Evolutionary conservation across 2,329 filamentous ascomycete species (phyloP).

Genomic region (Ceratocystis huliohia): DNA sequence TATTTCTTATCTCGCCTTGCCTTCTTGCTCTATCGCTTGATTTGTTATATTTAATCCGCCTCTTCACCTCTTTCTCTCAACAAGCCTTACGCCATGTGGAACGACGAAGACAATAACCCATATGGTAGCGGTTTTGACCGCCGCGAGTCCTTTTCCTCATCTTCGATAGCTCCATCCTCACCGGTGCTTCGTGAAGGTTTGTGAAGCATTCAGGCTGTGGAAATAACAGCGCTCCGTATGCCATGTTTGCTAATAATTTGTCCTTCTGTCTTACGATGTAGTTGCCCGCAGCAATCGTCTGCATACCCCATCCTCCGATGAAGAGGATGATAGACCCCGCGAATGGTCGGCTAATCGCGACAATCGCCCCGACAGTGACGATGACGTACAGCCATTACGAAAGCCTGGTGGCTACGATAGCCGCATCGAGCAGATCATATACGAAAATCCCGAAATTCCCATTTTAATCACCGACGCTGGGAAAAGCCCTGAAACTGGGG

Average conservation of each 20-base stretch:
- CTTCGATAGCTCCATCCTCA: conserved; percentile 49
- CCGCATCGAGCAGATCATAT: conserved; percentile 91
- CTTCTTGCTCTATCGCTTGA: not conserved
- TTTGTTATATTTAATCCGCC: not conserved
- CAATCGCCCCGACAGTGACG: conserved; percentile 33
- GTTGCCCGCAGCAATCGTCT: conserved; percentile 10
- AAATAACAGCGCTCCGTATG: not conserved
- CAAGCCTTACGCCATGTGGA: conserved; percentile 58
- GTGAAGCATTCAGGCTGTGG: conserved; percentile 25
- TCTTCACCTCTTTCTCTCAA: conserved; percentile 3
- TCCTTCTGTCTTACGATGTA: conserved; percentile 1
- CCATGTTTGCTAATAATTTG: not conserved
- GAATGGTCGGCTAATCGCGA: conserved; percentile 19
- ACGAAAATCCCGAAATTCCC: conserved; percentile 80
- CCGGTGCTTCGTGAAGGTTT: conserved; percentile 46
- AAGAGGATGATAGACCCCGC: conserved; percentile 5
- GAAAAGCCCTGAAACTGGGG: conserved; percentile 84
- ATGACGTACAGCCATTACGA: conserved; percentile 40
- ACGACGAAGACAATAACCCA: conserved; percentile 97
- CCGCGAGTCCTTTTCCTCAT: conserved; percentile 64
- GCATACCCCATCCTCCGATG: conserved; percentile 17
- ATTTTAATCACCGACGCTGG: conserved; percentile 91
- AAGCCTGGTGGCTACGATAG: conserved; percentile 88
- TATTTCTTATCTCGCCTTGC: not conserved
- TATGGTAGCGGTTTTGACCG: conserved; percentile 85